Conservation (phyloP, 352 stramenopile genomes). For the Phytophthora kernoviae region DNA sequence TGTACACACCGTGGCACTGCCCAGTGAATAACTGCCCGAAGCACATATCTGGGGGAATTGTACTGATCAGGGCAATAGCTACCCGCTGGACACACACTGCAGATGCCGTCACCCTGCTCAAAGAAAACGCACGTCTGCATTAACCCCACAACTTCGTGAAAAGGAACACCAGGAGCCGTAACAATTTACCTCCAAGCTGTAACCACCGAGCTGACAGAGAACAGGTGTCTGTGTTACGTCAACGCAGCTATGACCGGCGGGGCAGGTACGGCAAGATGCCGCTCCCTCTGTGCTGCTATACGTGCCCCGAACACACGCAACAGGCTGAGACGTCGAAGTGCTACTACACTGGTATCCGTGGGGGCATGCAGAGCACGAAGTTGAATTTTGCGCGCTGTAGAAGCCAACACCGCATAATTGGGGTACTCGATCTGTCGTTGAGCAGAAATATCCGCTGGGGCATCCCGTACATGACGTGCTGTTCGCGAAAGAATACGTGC, state of each 20-base stretch:
- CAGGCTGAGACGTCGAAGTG: conserved; percentile 23
- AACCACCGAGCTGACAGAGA: conserved; percentile 53
- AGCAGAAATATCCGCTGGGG: conserved; percentile 29
- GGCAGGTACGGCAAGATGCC: conserved; percentile 42
- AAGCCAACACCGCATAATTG: conserved; percentile 22
- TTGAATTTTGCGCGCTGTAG: conserved; percentile 28
- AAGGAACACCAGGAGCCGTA: background rate
- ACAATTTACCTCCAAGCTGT: conserved; percentile 41
- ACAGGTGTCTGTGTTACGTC: conserved; percentile 38
- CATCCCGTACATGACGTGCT: conserved; percentile 19
- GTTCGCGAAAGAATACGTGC: conserved; percentile 29
- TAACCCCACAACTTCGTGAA: background rate
- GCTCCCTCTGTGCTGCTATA: conserved; percentile 29
- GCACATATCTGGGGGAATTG: conserved; percentile 18
- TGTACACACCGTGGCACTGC: conserved; percentile 37
- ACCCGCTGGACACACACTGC: conserved; percentile 45
- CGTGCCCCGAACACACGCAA: conserved; percentile 27
- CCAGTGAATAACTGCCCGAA: conserved; percentile 53
- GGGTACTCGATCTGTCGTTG: conserved; percentile 14
- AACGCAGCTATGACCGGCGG: conserved; percentile 61
- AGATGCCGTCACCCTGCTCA: conserved; percentile 39
- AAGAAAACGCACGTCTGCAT: conserved; percentile 6
- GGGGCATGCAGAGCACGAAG: conserved; percentile 37
- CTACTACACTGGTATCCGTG: conserved; percentile 36
- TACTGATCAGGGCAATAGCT: conserved; percentile 38